Evolutionary conservation across 2,329 filamentous ascomycete genomes (phyloP).

Genomic region (Xylaria hypoxylon): DNA sequence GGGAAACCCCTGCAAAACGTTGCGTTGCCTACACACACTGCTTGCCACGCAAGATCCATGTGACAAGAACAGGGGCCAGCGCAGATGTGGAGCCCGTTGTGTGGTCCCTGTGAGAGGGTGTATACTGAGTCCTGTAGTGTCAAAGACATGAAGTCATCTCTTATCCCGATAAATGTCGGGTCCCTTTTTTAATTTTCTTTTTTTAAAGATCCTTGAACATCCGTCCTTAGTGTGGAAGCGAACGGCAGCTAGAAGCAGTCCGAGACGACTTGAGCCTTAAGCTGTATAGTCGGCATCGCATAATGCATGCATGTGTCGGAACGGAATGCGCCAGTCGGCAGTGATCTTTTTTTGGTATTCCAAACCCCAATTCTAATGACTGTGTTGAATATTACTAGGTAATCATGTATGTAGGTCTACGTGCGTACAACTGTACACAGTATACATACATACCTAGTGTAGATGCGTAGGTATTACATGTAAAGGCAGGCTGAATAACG

Average conservation of each 20-base stretch:
- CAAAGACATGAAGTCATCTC: slow-evolving; percentile 28
- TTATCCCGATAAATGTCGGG: slow-evolving; percentile 9
- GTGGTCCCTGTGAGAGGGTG: slow-evolving; percentile 33
- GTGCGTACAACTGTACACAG: background rate
- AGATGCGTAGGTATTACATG: background rate
- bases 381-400: slow-evolving; percentile 13
- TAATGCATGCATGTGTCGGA: slow-evolving; percentile 30
- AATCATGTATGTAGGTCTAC: slow-evolving; percentile 7
- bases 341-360: slow-evolving; percentile 10
- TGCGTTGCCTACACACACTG: slow-evolving; percentile 21
- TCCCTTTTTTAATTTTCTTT: slow-evolving; percentile 10
- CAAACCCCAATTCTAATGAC: slow-evolving; percentile 1
- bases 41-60: slow-evolving; percentile 28
- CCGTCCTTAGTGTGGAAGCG: slow-evolving; percentile 4
- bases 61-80: slow-evolving; percentile 32
- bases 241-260: slow-evolving; percentile 20
- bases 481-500: slow-evolving; percentile 11
- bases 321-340: slow-evolving; percentile 21
- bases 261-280: slow-evolving; percentile 11
- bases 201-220: slow-evolving; percentile 2
- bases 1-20: slow-evolving; percentile 31
- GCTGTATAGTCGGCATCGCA: slow-evolving; percentile 20
- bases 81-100: slow-evolving; percentile 34
- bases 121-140: slow-evolving; percentile 19
- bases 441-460: slow-evolving; percentile 9